Percentiles rank a stretch among this genome's conserved stretches.
Conservation (phyloP, 2,329 filamentous ascomycete species). For the Microdochium trichocladiopsis region DNA sequence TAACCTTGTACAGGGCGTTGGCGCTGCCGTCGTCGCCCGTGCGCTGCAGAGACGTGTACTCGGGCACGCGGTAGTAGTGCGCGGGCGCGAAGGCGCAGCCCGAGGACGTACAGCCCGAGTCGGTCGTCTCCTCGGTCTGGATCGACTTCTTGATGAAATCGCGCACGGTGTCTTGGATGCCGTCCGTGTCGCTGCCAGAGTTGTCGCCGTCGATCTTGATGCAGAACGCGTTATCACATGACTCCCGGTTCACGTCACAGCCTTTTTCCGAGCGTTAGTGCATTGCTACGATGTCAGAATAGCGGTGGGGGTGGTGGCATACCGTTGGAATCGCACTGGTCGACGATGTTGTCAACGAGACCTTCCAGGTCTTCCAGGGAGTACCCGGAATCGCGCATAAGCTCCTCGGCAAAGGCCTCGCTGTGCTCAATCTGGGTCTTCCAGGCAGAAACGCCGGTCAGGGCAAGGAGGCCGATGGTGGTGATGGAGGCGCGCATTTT, state of each 20-base stretch:
- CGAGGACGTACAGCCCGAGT: slow-evolving; percentile 3
- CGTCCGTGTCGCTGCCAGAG: slow-evolving; percentile 3
- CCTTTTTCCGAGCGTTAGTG: too few relatives aligned
- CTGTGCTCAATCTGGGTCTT: slow-evolving; percentile 4
- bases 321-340: slow-evolving; percentile 5
- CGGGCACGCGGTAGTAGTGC: slow-evolving; percentile 4
- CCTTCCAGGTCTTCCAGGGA: slow-evolving; percentile 3
- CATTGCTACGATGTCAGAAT: too few relatives aligned
- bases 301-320: too few relatives aligned
- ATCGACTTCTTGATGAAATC: slow-evolving; percentile 4
- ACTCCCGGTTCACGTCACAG: slow-evolving; percentile 4
- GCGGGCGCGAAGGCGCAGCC: slow-evolving; percentile 4
- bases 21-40: slow-evolving; percentile 2
- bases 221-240: slow-evolving; percentile 5
- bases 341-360: slow-evolving; percentile 5
- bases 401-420: slow-evolving; percentile 2
- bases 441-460: slow-evolving; percentile 2
- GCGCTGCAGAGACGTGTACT: slow-evolving; percentile 3
- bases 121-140: slow-evolving; percentile 3
- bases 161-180: slow-evolving; percentile 4
- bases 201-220: slow-evolving; percentile 6
- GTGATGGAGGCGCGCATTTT: background rate
- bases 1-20: slow-evolving; percentile 3
- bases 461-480: slow-evolving; percentile 2
- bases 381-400: slow-evolving; percentile 3